Conservation (phyloP, 371 early-diverging fungal genomes). For the Rhizopus arrhizus region DNA sequence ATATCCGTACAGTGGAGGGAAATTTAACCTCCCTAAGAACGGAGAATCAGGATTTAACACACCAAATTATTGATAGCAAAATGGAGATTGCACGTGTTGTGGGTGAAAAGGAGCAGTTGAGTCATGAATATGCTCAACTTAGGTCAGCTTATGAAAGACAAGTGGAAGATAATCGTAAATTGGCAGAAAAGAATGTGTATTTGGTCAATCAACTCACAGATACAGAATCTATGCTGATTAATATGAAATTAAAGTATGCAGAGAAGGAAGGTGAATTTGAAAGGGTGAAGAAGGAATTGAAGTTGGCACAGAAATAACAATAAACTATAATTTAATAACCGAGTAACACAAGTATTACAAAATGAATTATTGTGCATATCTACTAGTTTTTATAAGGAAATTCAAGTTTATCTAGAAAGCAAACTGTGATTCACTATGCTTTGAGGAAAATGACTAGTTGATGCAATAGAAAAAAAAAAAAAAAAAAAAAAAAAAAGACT, state of each 20-base stretch:
- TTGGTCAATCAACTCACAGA: conserved; percentile 61
- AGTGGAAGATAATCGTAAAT: conserved; percentile 62
- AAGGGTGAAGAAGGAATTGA: conserved; percentile 51
- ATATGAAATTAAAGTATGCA: conserved; percentile 65
- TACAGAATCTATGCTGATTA: conserved; percentile 64
- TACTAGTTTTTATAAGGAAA: too few relatives aligned
- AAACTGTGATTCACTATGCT: too few relatives aligned
- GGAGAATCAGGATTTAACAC: conserved; percentile 71
- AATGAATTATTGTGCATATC: too few relatives aligned
- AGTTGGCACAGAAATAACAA: conserved; percentile 41
- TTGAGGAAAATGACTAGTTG: too few relatives aligned
- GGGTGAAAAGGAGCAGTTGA: conserved; percentile 61
- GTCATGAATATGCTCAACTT: conserved; percentile 49
- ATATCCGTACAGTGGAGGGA: conserved; percentile 62
- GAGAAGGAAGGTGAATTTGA: conserved; percentile 72
- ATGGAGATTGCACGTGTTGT: conserved; percentile 58
- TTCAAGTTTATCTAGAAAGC: too few relatives aligned
- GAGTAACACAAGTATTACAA: too few relatives aligned
- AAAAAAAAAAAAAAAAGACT: too few relatives aligned
- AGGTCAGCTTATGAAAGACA: conserved; percentile 58
- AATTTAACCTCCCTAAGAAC: conserved; percentile 62
- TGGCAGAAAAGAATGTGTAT: conserved; percentile 51
- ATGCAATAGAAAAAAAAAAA: too few relatives aligned
- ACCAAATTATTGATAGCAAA: conserved; percentile 58
- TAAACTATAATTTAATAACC: neutral